These are phyloP conservation scores for Castanospermum australe DNA, from an alignment of 306 rosid species.

Conservation along the genomic window DNA sequence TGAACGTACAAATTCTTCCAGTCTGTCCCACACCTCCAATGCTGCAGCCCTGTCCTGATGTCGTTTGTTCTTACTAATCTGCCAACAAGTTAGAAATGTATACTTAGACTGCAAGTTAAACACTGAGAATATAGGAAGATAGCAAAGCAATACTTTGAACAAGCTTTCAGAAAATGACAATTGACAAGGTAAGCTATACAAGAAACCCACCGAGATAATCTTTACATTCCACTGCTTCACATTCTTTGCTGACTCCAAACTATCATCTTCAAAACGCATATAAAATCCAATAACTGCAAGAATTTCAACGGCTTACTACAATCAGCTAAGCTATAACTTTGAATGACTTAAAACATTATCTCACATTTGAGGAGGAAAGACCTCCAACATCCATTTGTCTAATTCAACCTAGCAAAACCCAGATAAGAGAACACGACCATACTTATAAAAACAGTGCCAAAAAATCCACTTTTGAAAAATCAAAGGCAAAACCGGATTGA, in stretches of 20 bases:
- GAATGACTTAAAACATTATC: neutral
- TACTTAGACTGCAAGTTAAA: neutral
- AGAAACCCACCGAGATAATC: conserved; percentile 76
- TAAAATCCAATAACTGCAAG: conserved; percentile 46
- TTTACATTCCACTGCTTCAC: conserved; percentile 99
- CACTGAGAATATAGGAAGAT: neutral
- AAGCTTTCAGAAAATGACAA: neutral
- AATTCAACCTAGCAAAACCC: conserved; percentile 9
- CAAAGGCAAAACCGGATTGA: neutral
- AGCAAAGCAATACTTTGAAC: neutral
- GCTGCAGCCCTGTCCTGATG: conserved; percentile 99
- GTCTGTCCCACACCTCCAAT: conserved; percentile 96
- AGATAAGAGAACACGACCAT: neutral
- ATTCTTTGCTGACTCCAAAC: conserved; percentile 82
- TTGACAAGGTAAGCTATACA: neutral
- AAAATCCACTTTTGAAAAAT: neutral
- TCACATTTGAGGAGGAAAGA: neutral
- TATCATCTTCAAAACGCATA: conserved; percentile 72
- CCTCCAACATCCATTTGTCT: neutral
- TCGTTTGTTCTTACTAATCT: conserved; percentile 98
- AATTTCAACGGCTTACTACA: conserved; percentile 1
- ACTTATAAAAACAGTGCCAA: neutral
- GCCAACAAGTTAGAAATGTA: conserved; percentile 22
- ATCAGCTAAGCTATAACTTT: neutral
- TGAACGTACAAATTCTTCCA: conserved; percentile 91